These are phyloP conservation scores for Paracoccidioides brasiliensis DNA, from an alignment of 2,329 filamentous ascomycete species.

Conservation along the genomic window DNA sequence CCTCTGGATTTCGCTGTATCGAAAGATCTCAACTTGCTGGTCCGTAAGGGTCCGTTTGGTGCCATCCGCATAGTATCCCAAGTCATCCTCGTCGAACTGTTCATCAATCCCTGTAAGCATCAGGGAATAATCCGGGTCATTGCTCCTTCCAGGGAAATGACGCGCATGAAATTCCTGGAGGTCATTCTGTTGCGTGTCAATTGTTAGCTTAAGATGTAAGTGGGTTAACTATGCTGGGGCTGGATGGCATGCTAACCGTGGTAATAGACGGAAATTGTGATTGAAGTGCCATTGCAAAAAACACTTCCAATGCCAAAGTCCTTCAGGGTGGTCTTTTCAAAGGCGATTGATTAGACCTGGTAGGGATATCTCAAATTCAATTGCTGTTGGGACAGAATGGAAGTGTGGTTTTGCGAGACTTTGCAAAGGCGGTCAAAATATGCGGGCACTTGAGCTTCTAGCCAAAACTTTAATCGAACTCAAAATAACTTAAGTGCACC, in stretches of 20 bases:
- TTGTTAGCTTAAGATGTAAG: background rate
- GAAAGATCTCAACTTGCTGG: slow-evolving; percentile 79
- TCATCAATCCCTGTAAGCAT: slow-evolving; percentile 6
- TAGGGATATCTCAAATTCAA: background rate
- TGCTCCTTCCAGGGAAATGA: slow-evolving; percentile 39
- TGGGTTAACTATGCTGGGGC: background rate
- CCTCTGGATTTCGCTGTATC: slow-evolving; percentile 71
- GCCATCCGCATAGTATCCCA: slow-evolving; percentile 80
- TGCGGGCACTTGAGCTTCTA: background rate
- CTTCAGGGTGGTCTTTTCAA: background rate
- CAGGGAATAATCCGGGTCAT: slow-evolving; percentile 1
- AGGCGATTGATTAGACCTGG: background rate
- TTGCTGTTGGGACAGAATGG: background rate
- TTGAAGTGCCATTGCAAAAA: slow-evolving; percentile 1
- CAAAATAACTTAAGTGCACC: background rate
- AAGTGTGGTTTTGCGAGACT: background rate
- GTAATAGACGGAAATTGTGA: slow-evolving; percentile 24
- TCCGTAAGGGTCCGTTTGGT: slow-evolving; percentile 82
- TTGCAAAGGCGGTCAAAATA: background rate
- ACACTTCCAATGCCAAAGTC: background rate
- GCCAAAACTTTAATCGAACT: background rate
- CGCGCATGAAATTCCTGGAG: slow-evolving; percentile 44
- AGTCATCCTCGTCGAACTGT: slow-evolving; percentile 38
- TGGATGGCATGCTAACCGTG: slow-evolving; percentile 15
- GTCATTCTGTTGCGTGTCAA: slow-evolving; percentile 38